Percentiles rank a stretch among this genome's conserved stretches.
Conservation (phyloP, 1,284 basidiomycete species). For the Pascua guehoae region DNA sequence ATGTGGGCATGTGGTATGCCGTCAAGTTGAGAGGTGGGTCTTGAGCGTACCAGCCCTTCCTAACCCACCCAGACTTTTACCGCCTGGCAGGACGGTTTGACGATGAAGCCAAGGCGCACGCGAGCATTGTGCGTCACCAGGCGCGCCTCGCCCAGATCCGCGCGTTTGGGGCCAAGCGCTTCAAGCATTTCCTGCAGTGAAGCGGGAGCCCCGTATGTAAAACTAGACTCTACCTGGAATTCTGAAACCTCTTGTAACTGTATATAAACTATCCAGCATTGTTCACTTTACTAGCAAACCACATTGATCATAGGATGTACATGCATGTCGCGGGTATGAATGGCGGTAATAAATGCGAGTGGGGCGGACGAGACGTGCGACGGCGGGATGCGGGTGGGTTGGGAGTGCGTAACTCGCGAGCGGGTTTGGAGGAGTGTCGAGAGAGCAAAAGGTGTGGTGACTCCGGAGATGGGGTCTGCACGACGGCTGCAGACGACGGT, state of each 20-base stretch:
- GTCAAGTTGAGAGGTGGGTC: slow-evolving; percentile 38
- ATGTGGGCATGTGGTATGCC: slow-evolving; percentile 38
- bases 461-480: not conserved
- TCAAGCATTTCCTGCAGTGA: not conserved
- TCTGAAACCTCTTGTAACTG: not conserved
- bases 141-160: slow-evolving; percentile 17
- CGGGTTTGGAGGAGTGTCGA: no score
- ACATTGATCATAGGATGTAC: slow-evolving; percentile 6
- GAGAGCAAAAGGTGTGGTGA: not conserved
- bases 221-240: not conserved
- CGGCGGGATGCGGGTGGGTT: not conserved
- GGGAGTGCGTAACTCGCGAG: not conserved
- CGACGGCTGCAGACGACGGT: not conserved
- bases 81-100: slow-evolving; percentile 19
- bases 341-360: slow-evolving; percentile 21
- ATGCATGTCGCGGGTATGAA: slow-evolving; percentile 21
- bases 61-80: slow-evolving; percentile 19
- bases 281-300: not conserved
- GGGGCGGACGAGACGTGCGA: not conserved
- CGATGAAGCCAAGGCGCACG: slow-evolving; percentile 13
- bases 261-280: slow-evolving; percentile 1
- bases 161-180: slow-evolving; percentile 5
- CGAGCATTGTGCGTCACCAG: slow-evolving; percentile 13
- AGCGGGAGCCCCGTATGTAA: not conserved
- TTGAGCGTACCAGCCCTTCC: no score